phyloP scores from a whole-genome alignment of 2,329 filamentous ascomycete genomes.

The Piedraia hortae region DNA sequence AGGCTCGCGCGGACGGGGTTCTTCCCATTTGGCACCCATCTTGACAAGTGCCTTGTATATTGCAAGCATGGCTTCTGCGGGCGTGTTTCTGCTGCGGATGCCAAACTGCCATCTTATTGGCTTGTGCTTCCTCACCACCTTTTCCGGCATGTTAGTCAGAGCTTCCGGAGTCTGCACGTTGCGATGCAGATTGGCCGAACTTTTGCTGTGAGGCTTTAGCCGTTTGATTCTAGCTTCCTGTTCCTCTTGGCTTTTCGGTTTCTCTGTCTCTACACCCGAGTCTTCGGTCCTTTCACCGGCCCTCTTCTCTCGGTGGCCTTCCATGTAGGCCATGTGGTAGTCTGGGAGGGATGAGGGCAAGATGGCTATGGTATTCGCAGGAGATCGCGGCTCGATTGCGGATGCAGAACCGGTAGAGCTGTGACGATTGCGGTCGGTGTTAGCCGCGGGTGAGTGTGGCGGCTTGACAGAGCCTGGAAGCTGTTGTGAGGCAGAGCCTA shows the following conservation, averaged over 20 bases:
- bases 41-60: constrained; percentile 80
- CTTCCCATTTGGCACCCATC: constrained; percentile 69
- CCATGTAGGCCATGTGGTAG: constrained; percentile 77
- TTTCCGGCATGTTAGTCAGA: constrained; percentile 25
- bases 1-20: constrained; percentile 14
- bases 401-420: constrained; percentile 17
- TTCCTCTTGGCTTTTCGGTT: constrained; percentile 27
- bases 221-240: constrained; percentile 57
- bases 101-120: constrained; percentile 94
- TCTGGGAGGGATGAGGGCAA: constrained; percentile 72
- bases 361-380: constrained; percentile 59
- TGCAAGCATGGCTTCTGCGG: constrained; percentile 78
- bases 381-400: constrained; percentile 15
- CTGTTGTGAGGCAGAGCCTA: too few relatives aligned
- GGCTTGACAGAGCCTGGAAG: constrained; percentile 7
- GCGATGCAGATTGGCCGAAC: constrained; percentile 8
- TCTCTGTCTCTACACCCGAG: constrained; percentile 22
- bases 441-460: constrained; percentile 4
- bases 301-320: too few relatives aligned
- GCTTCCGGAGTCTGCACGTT: constrained; percentile 17
- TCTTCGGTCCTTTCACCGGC: constrained; percentile 7
- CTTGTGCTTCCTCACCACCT: constrained; percentile 20
- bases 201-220: constrained; percentile 66
- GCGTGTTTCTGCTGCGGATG: constrained; percentile 78
- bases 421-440: constrained; percentile 16